phyloP scores from a whole-genome alignment of 305 asterid genomes.

The Fraxinus floribunda region DNA sequence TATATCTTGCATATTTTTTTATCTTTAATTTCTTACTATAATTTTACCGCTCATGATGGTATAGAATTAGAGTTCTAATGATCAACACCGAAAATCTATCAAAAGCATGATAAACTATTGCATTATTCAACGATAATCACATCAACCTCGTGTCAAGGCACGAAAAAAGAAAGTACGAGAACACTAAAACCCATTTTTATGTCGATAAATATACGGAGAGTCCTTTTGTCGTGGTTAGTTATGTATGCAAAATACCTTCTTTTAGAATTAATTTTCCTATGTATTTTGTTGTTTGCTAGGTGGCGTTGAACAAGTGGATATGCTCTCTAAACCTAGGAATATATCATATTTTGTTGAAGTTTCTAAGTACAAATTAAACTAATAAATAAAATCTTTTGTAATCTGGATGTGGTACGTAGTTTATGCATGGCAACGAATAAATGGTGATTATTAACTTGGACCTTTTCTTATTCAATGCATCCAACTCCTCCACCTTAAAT shows the following conservation, averaged over 20 bases:
- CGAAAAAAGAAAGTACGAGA: not conserved
- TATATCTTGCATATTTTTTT: too few relatives aligned
- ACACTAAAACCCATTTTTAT: not conserved
- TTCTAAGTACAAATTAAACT: slow-evolving; percentile 20
- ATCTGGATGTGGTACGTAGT: slow-evolving; percentile 5
- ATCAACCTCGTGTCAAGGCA: not conserved
- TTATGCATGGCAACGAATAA: slow-evolving; percentile 6
- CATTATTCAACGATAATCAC: not conserved
- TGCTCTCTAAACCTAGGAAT: not conserved
- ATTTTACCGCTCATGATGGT: too few relatives aligned
- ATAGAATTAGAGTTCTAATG: too few relatives aligned
- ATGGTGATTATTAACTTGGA: slow-evolving; percentile 15
- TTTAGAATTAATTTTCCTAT: not conserved
- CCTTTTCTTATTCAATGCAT: not conserved
- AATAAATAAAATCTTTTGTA: not conserved
- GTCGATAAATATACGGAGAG: not conserved
- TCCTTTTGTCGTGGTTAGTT: not conserved
- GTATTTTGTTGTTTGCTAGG: not conserved
- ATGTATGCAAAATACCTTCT: not conserved
- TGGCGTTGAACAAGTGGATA: not conserved
- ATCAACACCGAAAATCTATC: too few relatives aligned
- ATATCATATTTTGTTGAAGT: not conserved
- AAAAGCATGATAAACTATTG: too few relatives aligned
- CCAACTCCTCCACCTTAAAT: slow-evolving; percentile 19
- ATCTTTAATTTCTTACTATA: too few relatives aligned